A percentile compares a stretch with the other conserved stretches of the same genome.
Evolutionary conservation across 1,284 basidiomycete species (phyloP).

Genomic region (Ganoderma sinense): DNA sequence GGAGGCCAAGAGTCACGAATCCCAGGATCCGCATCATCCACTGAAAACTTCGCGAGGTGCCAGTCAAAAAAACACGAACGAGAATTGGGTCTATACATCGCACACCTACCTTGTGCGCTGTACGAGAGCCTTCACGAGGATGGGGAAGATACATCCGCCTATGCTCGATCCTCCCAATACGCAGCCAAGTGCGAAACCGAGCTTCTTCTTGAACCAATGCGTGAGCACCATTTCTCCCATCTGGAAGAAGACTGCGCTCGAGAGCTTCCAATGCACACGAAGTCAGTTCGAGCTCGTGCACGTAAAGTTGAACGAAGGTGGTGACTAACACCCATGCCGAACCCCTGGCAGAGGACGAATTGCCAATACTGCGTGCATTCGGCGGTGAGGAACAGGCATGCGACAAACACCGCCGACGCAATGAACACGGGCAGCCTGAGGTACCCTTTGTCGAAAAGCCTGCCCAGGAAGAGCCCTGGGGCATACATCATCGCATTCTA

Average conservation of each 20-base stretch:
- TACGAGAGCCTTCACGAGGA: conserved; percentile 47
- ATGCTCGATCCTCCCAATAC: conserved; percentile 47
- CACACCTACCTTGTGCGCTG: conserved; percentile 38
- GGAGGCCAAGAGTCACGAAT: conserved; percentile 52
- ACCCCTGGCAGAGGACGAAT: conserved; percentile 55
- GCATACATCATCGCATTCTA: neutral
- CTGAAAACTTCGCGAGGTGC: neutral
- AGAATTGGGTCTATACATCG: neutral
- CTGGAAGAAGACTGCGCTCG: neutral
- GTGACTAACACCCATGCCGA: conserved; percentile 47
- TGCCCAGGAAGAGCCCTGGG: conserved; percentile 37
- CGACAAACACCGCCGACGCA: conserved; percentile 42
- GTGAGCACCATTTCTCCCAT: conserved; percentile 9
- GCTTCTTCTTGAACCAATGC: conserved; percentile 55
- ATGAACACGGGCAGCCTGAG: conserved; percentile 48
- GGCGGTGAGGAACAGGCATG: conserved; percentile 53
- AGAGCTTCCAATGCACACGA: neutral
- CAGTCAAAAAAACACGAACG: neutral
- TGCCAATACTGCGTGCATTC: conserved; percentile 61
- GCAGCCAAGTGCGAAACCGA: conserved; percentile 47
- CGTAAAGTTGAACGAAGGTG: neutral
- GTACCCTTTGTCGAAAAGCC: conserved; percentile 59
- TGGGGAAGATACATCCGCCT: conserved; percentile 52
- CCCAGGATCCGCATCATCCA: conserved; percentile 68
- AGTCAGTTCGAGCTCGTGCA: neutral